phyloP scores from a whole-genome alignment of 1,139 yeast species.

The Yueomyces sp. region DNA sequence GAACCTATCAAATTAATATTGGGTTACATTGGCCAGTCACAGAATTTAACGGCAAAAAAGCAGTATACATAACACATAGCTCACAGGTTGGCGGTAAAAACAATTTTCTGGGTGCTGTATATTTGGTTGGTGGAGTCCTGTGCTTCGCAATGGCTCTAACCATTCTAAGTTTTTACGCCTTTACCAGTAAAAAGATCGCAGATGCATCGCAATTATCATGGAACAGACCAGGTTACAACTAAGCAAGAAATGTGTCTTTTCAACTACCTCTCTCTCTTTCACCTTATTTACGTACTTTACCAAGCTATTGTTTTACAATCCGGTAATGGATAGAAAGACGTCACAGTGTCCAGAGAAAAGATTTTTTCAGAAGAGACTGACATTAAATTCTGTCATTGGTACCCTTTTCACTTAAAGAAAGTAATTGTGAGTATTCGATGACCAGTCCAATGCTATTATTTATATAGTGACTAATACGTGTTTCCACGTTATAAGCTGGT shows the following conservation, averaged over 20 bases:
- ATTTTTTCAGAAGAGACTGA: too few relatives aligned
- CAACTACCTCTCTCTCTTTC: too few relatives aligned
- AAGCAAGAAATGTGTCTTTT: not conserved
- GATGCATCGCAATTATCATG: not conserved
- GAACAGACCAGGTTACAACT: not conserved
- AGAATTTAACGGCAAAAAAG: slow-evolving; percentile 72
- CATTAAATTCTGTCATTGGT: too few relatives aligned
- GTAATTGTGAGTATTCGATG: too few relatives aligned
- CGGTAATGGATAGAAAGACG: too few relatives aligned
- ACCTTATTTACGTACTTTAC: too few relatives aligned
- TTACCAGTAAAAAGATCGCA: not conserved
- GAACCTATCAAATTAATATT: slow-evolving; percentile 58
- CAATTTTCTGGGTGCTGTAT: slow-evolving; percentile 72
- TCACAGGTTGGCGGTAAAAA: slow-evolving; percentile 88
- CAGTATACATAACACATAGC: slow-evolving; percentile 67
- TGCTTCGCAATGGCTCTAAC: slow-evolving; percentile 13
- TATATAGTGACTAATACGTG: too few relatives aligned
- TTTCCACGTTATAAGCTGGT: too few relatives aligned
- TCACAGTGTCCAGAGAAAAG: too few relatives aligned
- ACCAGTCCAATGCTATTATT: too few relatives aligned
- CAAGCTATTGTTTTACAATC: too few relatives aligned
- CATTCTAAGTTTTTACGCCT: not conserved
- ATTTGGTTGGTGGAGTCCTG: slow-evolving; percentile 91
- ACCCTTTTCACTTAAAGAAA: too few relatives aligned
- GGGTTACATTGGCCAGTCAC: slow-evolving; percentile 85